Conservation (phyloP, 75 land plant species). For the Cupressus sempervirens region DNA sequence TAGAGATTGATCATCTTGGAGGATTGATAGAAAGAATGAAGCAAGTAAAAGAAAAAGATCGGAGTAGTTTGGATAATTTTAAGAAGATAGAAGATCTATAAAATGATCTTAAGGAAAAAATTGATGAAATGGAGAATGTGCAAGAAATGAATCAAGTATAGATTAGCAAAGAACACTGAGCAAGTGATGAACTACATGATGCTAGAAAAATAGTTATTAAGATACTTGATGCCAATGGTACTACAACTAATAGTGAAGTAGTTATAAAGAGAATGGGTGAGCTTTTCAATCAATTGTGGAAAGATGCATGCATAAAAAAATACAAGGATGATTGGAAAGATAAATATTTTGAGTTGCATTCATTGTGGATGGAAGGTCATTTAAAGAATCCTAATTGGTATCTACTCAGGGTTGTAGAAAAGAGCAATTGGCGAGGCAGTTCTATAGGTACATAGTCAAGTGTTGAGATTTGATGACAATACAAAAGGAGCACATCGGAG, state of each 20-base stretch:
- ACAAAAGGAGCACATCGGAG: too few species aligned
- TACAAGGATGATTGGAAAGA: not conserved
- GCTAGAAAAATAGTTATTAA: not conserved
- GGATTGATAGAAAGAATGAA: not conserved
- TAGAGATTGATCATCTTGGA: not conserved
- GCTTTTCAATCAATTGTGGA: not conserved
- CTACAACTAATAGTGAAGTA: not conserved
- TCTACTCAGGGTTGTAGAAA: not conserved
- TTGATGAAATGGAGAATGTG: not conserved
- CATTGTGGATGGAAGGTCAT: not conserved
- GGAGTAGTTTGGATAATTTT: not conserved
- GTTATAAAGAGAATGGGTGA: conserved; percentile 4
- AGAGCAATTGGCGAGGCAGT: too few species aligned
- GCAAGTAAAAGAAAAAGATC: conserved; percentile 6
- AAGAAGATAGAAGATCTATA: not conserved
- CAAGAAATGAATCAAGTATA: not conserved
- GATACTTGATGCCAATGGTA: not conserved
- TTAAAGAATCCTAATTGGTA: not conserved
- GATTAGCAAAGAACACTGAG: not conserved
- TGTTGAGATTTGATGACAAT: too few species aligned
- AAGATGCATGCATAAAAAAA: not conserved
- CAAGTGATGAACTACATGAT: not conserved
- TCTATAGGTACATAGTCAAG: too few species aligned
- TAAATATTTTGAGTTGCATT: not conserved
- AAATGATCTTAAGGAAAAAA: not conserved